Base-by-base conservation (phyloP, 2,329 filamentous ascomycete species). In the Fusarium chaquense region DNA sequence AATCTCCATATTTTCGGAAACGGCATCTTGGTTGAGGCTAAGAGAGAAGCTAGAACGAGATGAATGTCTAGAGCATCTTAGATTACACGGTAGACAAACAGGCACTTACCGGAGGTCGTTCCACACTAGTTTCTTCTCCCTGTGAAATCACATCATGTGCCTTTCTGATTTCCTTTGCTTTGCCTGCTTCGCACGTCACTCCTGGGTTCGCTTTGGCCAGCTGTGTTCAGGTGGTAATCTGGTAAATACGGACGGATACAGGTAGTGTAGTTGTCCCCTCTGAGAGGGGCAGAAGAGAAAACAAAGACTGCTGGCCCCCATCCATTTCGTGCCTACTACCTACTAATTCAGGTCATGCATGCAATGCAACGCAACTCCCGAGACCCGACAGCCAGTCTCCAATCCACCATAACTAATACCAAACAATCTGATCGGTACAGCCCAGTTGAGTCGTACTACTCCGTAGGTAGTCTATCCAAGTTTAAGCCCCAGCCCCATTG, bases 361-460 rank as follows among this genome's bases (percentile, higher is more conserved):
- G 72, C 67, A 70, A 71, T 74, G 69, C 65, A 71, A 65, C 62
- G 47, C 54, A 65, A 54, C 54, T 61, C 43, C 62, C 62, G 54
- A 65, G 38, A 56, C 41, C 67, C 64, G 64, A 62, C 64, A 64
- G 41, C 65, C 58, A 65, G 56, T 70, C 72, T 65, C 56, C 57
- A 69, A 70, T 66, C 69, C 71, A 70, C 66, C 68, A 70, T 68
- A 66, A 57, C 67, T 68, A 64, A 73, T 72, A 28, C 59, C 26
- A 62, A 63, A 63, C 41, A 63, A 63, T 63, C 58, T 63, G 58
- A 63, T 62, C 47, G 60, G 26, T 52, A 62, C 33, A 41, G 32
- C 65, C 44, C 18, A 46, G 18, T 46, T 26, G n/a, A 51, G 49
- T 51, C 24, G 22, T 30, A 30, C 28, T 30, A 11, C 28, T 30